These are phyloP conservation scores for Esteya vermicola DNA, from an alignment of 2,329 filamentous ascomycete species.

Conservation along the genomic window DNA sequence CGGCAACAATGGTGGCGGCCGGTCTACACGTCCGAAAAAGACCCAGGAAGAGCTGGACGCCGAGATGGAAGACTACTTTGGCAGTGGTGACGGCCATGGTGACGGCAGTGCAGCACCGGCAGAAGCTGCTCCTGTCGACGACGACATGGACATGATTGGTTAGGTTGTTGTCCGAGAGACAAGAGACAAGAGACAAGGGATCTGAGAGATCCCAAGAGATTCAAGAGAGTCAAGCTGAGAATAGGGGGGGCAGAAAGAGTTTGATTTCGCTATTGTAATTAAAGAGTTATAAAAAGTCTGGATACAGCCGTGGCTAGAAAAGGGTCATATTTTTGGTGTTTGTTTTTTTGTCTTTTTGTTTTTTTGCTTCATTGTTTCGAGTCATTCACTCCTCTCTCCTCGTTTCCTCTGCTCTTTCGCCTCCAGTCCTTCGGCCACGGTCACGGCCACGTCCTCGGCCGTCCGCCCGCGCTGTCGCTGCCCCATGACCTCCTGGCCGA, in stretches of 20 bases:
- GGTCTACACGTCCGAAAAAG: slow-evolving; percentile 31
- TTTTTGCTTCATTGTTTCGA: too few species aligned
- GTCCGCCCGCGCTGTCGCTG: slow-evolving; percentile 40
- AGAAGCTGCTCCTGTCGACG: slow-evolving; percentile 15
- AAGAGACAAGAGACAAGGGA: background rate
- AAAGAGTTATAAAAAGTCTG: too few species aligned
- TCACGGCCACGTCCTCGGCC: slow-evolving; percentile 22
- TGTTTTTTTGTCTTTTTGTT: too few species aligned
- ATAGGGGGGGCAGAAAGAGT: too few species aligned
- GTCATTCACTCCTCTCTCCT: too few species aligned
- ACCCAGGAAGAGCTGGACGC: slow-evolving; percentile 85
- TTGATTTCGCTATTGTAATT: too few species aligned
- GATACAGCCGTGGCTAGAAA: too few species aligned
- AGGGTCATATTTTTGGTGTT: too few species aligned
- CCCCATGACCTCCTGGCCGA: slow-evolving; percentile 44
- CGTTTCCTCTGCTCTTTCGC: background rate
- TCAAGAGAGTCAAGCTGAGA: too few species aligned
- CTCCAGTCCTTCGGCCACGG: slow-evolving; percentile 12
- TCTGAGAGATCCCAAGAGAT: too few species aligned
- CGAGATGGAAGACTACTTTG: slow-evolving; percentile 96
- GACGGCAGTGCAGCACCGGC: slow-evolving; percentile 14
- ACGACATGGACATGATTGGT: slow-evolving; percentile 17
- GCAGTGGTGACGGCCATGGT: slow-evolving; percentile 24
- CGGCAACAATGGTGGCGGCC: background rate
- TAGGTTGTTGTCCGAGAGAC: slow-evolving; percentile 4